Evolutionary conservation across 176 grass and related monocot genomes (phyloP).

Genomic region (Oryza glumipatula): DNA sequence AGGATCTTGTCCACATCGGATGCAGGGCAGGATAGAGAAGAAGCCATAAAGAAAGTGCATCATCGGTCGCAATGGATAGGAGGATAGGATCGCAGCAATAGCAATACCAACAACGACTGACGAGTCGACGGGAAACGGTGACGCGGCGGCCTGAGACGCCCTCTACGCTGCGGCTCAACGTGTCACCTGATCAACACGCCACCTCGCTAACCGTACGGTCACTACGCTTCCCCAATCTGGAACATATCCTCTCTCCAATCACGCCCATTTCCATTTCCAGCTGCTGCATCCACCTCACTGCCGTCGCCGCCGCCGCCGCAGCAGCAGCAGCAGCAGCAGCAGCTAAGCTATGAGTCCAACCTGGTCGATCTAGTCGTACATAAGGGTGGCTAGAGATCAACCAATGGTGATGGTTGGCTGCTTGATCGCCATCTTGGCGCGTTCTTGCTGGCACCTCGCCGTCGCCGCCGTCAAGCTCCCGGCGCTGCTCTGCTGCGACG

Average conservation of each 20-base stretch:
- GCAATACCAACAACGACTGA: not conserved
- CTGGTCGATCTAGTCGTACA: too few species aligned
- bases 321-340: too few species aligned
- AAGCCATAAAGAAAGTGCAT: not conserved
- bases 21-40: too few species aligned
- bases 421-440: not conserved
- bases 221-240: not conserved
- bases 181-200: not conserved
- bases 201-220: not conserved
- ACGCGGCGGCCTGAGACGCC: not conserved
- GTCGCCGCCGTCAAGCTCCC: constrained; percentile 24
- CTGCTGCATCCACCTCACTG: not conserved
- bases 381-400: too few species aligned
- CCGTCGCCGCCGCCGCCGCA: too few species aligned
- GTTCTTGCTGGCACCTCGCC: not conserved
- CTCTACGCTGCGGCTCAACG: not conserved
- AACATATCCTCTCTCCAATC: not conserved
- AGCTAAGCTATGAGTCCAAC: too few species aligned
- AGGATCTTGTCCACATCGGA: too few species aligned
- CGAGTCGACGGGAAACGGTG: not conserved
- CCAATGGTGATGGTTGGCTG: constrained; percentile 32
- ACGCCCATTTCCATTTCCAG: not conserved
- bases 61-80: not conserved
- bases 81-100: not conserved
- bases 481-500: constrained; percentile 36